Base-by-base conservation (phyloP, 306 rosid genomes). In the Oemleria cerasiformis region DNA sequence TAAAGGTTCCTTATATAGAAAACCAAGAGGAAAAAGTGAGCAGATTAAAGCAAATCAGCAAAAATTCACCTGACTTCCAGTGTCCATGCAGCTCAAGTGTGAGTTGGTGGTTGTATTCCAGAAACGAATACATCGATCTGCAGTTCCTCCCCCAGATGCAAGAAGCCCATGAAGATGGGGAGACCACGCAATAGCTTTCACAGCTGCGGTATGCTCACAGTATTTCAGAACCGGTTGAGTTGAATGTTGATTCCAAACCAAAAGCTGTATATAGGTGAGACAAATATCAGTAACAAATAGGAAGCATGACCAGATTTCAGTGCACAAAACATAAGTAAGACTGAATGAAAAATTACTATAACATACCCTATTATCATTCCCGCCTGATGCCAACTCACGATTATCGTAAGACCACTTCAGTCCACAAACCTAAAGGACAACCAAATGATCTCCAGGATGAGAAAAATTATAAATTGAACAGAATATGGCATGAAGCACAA, bases 101-200 rank as follows among this genome's bases (percentile, higher is more conserved):
- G 99, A 86, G 75, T 91, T 95, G 53, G 99, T 95, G 59, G 97
- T 85, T 70, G 99, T 91, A 76, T 95, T 95, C 99, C 99, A 95
- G 84, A 95, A 95, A 53, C 96, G 96, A 76, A 95, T 95, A 74
- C 96, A 91, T 57, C 97, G 79, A 62, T 95, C 99, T 21, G 99
- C 99, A 44, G 99, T 95, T 78, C 99, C 99, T 72, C 99, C 99
- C 23, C 97, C 99, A 38, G 99, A 95, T 75, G 99, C 99, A 65
- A 95, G 97, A 82, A 95, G 99, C 73, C 99, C 99, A 75, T 95
- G 99, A 77, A 89, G 91, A 89, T 91, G 97, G 62, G 99, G 99
- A 66, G 97, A 95, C 99, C 99, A 95, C 63, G 97, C 99, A 82
- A 95, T 95, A 66, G 99, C 99, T 84, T 95, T 95, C 60, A 95